Evolutionary conservation across 495 filamentous ascomycete genomes (phyloP).

Genomic region (Tuber brumale): DNA sequence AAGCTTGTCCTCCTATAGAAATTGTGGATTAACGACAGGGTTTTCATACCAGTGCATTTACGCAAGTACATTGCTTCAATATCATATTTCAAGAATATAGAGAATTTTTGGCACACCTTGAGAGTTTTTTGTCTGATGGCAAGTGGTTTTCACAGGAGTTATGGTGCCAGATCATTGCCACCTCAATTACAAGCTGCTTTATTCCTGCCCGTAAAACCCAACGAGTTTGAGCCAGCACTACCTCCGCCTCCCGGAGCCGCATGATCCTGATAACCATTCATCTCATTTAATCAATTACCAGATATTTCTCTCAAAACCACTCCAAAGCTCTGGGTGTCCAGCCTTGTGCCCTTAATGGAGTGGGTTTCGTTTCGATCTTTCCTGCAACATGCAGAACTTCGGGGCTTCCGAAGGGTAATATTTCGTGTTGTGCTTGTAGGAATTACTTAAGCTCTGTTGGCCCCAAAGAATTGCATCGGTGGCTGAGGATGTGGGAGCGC

Average conservation of each 20-base stretch:
- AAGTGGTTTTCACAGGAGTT: not conserved
- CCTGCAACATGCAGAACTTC: not conserved
- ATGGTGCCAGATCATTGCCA: not conserved
- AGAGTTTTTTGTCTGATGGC: not conserved
- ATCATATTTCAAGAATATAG: not conserved
- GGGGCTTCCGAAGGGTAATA: not conserved
- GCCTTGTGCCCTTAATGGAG: not conserved
- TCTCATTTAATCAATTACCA: not conserved
- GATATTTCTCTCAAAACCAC: not conserved
- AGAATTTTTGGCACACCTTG: not conserved
- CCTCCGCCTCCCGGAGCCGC: not conserved
- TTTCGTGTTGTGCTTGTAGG: not conserved
- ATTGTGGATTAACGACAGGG: not conserved
- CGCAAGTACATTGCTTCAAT: not conserved
- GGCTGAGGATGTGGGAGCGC: not conserved
- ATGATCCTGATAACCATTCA: not conserved
- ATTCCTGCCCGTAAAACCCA: not conserved
- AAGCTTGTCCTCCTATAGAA: not conserved
- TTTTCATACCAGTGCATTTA: not conserved
- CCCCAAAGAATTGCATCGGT: not conserved
- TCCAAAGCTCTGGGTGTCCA: not conserved
- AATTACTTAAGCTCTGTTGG: not conserved
- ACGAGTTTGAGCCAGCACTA: not conserved
- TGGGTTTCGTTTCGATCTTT: not conserved
- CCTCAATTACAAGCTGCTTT: not conserved